Percentiles rank a stretch among this genome's conserved stretches.
phyloP scores from a whole-genome alignment of 495 filamentous ascomycete genomes.

The Niebla homalea region DNA sequence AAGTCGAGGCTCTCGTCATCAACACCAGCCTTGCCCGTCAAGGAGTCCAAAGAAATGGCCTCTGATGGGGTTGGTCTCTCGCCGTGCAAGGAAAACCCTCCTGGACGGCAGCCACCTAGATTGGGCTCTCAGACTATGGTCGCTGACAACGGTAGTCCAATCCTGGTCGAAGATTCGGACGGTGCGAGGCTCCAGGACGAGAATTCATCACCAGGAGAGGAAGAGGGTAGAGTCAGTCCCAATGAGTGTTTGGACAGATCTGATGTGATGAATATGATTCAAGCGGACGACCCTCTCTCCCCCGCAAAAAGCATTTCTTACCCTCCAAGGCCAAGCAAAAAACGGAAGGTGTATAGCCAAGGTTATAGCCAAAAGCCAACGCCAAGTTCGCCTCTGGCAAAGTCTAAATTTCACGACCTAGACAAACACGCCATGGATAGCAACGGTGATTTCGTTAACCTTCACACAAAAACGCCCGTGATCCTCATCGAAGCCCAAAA shows the following conservation, averaged over 20 bases:
- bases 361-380: slow-evolving; percentile 5
- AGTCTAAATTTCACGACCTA: neutral
- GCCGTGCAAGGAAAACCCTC: neutral
- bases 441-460: slow-evolving; percentile 9
- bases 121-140: slow-evolving; percentile 20
- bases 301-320: neutral
- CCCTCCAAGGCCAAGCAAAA: neutral
- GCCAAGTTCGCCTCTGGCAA: slow-evolving; percentile 14
- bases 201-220: neutral
- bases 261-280: neutral
- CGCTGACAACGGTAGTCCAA: slow-evolving; percentile 22
- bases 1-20: no score
- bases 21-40: neutral
- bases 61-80: neutral
- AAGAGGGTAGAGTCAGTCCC: neutral
- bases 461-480: slow-evolving; percentile 7
- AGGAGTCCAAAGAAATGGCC: neutral
- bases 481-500: slow-evolving; percentile 4
- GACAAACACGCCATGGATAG: slow-evolving; percentile 1
- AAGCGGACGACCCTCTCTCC: neutral
- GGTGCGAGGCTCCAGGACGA: neutral
- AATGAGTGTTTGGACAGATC: neutral
- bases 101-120: neutral
- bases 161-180: neutral
- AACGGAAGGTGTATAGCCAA: no score